Conservation (phyloP, 1,139 yeast species). For the Protomyces inundatus region DNA sequence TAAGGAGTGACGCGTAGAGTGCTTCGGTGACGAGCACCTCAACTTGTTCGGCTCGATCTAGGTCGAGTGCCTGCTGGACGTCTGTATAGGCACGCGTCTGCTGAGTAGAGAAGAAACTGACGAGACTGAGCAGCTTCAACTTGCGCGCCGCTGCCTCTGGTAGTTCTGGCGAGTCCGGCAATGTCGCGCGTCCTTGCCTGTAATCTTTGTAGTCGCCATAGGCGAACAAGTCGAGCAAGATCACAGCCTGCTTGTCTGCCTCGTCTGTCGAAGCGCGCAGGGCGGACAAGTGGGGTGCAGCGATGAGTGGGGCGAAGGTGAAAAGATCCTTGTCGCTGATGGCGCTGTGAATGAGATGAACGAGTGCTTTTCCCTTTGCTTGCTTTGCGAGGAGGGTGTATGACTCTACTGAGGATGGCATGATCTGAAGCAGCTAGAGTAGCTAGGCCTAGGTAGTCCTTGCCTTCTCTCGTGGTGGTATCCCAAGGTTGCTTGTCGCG, state of each 20-base stretch:
- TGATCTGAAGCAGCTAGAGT: not conserved
- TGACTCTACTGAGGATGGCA: slow-evolving; percentile 6
- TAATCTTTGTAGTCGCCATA: slow-evolving; percentile 14
- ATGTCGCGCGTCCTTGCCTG: not conserved
- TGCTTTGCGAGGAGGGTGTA: slow-evolving; percentile 18
- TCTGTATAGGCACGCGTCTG: not conserved
- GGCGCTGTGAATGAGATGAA: slow-evolving; percentile 1
- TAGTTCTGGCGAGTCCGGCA: not conserved
- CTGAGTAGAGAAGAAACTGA: not conserved
- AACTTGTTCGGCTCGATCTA: not conserved
- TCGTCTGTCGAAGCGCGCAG: not conserved
- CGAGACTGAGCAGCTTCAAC: slow-evolving; percentile 10
- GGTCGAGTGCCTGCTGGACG: not conserved
- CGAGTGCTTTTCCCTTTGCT: slow-evolving; percentile 20
- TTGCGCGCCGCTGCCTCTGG: not conserved
- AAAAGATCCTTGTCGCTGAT: slow-evolving; percentile 6
- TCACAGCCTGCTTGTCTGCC: not conserved
- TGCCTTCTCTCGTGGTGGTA: too few species aligned
- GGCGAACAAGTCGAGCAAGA: slow-evolving; percentile 7
- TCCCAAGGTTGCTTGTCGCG: too few species aligned
- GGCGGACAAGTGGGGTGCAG: not conserved
- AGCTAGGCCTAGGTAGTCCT: too few species aligned
- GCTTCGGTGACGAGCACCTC: slow-evolving; percentile 15
- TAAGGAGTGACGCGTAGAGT: slow-evolving; percentile 7
- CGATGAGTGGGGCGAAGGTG: slow-evolving; percentile 1